phyloP scores from a whole-genome alignment of 2,329 filamentous ascomycete genomes.

The Camillea tinctor region DNA sequence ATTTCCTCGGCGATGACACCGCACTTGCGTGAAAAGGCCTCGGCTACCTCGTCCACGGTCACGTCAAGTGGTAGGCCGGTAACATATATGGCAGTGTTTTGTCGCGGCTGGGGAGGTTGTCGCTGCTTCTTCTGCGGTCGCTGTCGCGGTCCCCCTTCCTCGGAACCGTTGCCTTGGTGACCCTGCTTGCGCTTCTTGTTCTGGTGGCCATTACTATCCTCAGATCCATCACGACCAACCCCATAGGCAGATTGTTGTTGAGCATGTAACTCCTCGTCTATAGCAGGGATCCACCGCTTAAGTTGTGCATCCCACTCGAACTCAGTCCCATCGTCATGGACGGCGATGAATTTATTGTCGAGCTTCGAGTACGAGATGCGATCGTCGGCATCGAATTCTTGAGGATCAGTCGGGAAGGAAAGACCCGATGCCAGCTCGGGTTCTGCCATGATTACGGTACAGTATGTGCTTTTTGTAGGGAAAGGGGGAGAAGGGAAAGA shows the following conservation, averaged over 20 bases:
- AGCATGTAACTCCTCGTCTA: conserved; percentile 41
- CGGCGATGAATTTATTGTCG: conserved; percentile 78
- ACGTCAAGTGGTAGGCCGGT: conserved; percentile 81
- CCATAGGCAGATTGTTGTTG: conserved; percentile 35
- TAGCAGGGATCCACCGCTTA: conserved; percentile 71
- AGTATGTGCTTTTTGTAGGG: not conserved
- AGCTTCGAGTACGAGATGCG: conserved; percentile 85
- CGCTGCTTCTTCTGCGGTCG: conserved; percentile 48
- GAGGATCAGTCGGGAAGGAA: conserved; percentile 57
- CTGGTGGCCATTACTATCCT: conserved; percentile 33
- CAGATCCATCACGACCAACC: conserved; percentile 32
- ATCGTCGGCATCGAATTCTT: conserved; percentile 72
- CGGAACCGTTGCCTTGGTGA: conserved; percentile 27
- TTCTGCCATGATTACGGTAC: conserved; percentile 20
- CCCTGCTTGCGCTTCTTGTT: conserved; percentile 41
- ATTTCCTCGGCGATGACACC: conserved; percentile 94
- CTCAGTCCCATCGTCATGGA: conserved; percentile 80
- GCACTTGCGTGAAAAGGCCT: conserved; percentile 78
- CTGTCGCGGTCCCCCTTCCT: conserved; percentile 33
- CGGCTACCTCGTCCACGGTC: conserved; percentile 75
- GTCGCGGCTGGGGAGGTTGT: conserved; percentile 49
- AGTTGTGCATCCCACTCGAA: conserved; percentile 74
- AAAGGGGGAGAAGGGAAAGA: not conserved
- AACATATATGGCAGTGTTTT: conserved; percentile 91
- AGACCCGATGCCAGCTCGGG: conserved; percentile 23